These are phyloP conservation scores for Pseudoscleropodium purum DNA, from an alignment of 225 moss, liverwort and hornwort species.

Conservation along the genomic window DNA sequence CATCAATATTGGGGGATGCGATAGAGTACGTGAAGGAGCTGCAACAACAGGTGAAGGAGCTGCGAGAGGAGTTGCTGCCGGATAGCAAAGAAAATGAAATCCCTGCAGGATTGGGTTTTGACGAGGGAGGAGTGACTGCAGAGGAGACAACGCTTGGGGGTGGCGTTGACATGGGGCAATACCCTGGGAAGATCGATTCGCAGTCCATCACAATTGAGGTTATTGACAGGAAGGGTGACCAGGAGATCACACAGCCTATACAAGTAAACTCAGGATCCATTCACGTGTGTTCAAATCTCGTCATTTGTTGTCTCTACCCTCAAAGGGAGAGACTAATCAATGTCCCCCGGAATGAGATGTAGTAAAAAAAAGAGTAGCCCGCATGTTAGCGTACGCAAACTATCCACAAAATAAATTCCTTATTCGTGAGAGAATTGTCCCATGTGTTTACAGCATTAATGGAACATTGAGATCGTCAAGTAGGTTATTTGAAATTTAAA, in stretches of 20 bases:
- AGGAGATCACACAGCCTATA: conserved; percentile 75
- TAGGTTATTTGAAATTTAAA: neutral
- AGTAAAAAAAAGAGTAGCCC: neutral
- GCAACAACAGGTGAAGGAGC: conserved; percentile 83
- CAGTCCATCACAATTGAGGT: conserved; percentile 40
- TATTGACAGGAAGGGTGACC: conserved; percentile 46
- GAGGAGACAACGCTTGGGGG: conserved; percentile 35
- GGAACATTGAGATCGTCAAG: neutral
- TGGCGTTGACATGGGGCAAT: conserved; percentile 26
- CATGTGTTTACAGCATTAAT: neutral
- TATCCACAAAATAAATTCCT: neutral
- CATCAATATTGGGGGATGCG: conserved; percentile 94
- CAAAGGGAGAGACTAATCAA: neutral
- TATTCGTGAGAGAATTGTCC: neutral
- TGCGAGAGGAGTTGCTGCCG: conserved; percentile 67
- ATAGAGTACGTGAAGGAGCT: conserved; percentile 97
- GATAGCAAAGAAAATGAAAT: conserved; percentile 59
- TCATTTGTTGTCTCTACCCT: neutral
- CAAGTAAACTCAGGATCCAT: conserved; percentile 42
- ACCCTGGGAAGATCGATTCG: conserved; percentile 28
- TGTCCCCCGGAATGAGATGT: neutral
- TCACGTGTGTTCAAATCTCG: neutral
- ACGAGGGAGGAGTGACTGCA: conserved; percentile 27
- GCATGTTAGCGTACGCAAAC: neutral
- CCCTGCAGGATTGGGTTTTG: conserved; percentile 29